Percentiles rank a stretch among this genome's conserved stretches.
phyloP scores from a whole-genome alignment of 2,329 filamentous ascomycete genomes.

The Diaporthe vexans region DNA sequence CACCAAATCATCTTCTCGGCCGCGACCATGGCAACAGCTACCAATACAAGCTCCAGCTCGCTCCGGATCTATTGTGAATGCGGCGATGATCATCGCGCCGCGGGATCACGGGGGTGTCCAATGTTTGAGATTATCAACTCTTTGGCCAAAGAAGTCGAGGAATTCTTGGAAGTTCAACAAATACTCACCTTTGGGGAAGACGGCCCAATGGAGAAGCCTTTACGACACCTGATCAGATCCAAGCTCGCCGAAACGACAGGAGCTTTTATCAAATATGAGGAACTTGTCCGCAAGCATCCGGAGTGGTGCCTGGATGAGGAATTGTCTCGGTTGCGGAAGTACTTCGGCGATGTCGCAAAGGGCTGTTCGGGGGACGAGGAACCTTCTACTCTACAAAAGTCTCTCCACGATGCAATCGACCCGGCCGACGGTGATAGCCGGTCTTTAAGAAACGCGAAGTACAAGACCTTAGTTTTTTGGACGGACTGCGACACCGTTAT shows the following conservation, averaged over 20 bases:
- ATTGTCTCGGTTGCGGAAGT: neutral
- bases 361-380: neutral
- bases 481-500: neutral
- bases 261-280: rapidly evolving
- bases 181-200: neutral
- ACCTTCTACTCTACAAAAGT: neutral
- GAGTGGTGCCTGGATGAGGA: neutral
- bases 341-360: neutral
- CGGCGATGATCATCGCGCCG: neutral
- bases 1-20: neutral
- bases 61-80: neutral
- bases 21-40: neutral
- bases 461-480: no score
- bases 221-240: rapidly evolving
- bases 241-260: no score
- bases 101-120: neutral
- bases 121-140: no score
- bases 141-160: neutral
- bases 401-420: no score
- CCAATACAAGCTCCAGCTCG: neutral
- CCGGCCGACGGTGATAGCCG: no score
- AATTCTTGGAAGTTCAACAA: neutral
- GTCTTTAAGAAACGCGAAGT: no score
- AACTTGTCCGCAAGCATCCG: neutral
- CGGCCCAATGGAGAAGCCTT: neutral